Base-by-base conservation (phyloP, 495 filamentous ascomycete species). In the Articulospora tetracladia region DNA sequence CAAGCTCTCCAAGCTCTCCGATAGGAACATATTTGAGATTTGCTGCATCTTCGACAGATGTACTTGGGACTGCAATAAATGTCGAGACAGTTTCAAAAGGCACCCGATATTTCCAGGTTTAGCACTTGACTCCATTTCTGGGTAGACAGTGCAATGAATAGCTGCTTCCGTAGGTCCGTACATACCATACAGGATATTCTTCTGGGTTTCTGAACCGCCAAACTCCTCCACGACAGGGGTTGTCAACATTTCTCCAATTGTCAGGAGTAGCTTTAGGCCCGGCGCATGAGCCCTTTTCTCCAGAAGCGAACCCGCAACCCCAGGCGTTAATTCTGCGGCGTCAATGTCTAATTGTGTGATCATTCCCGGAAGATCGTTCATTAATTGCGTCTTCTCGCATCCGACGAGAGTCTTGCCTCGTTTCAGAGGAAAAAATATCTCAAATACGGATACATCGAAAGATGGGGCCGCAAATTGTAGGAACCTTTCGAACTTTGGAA, bases 211-310 rank as follows among this genome's bases (percentile, higher is more conserved):
- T 26, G 67, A 65, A 3, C 77, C 77, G 1, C 87, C 88, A 75
- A 91, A 96, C 68, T 92, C 88, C 39, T 84, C 75, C 8, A 93
- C 75, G 1, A 96, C 82, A 3, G 79, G 78, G 22, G 76, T 75
- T 0, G 89, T 92, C 25, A 96, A 81, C 89, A 92, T 93, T 72
- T 96, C 91, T 3, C 91, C 91, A 62, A 94, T 95, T 0, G 91
- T 94, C 13, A 94, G 72, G 0, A 95, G 76, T 1, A 89, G 69
- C 24, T 75, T 76, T 34, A 96, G 66, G 0, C 72, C 68, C 0
- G 91, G 91, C 0, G 83, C 88, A 20, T 77, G 78, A 0, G 77
- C 67, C 46, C 88, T 79, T 6, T 73, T 82, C 12, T 79, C 78
- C 20, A 96, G 71, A 13, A 94, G 67, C 44, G 83, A 87, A 3